Percentiles rank a stretch among this genome's conserved stretches.
phyloP scores from a whole-genome alignment of 306 rosid genomes.

The Castanea mollissima region DNA sequence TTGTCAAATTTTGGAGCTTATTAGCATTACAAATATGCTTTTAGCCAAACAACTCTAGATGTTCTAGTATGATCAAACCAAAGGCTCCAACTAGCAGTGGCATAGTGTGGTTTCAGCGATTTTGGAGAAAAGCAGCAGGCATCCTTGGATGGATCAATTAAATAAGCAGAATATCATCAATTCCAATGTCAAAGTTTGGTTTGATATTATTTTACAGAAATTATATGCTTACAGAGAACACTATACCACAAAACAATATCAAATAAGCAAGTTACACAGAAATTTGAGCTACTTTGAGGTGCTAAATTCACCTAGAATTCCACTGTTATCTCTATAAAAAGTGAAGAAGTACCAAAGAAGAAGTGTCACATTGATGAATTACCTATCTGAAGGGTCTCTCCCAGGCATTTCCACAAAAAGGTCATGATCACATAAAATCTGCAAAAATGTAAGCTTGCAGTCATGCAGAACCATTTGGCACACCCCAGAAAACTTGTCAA shows the following conservation, averaged over 20 bases:
- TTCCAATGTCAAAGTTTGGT: background rate
- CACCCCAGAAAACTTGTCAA: slow-evolving; percentile 95
- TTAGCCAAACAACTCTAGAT: background rate
- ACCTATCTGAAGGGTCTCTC: slow-evolving; percentile 99
- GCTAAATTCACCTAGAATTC: slow-evolving; percentile 5
- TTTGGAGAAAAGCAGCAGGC: slow-evolving; percentile 5
- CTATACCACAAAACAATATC: background rate
- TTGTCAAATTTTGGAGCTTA: background rate
- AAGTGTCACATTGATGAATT: slow-evolving; percentile 12
- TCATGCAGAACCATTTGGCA: slow-evolving; percentile 93
- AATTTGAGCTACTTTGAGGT: background rate
- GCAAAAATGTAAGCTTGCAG: slow-evolving; percentile 91
- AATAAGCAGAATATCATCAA: background rate
- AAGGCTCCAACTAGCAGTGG: slow-evolving; percentile 10
- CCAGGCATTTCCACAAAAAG: slow-evolving; percentile 99
- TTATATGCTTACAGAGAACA: background rate
- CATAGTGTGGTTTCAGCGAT: background rate
- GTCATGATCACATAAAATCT: slow-evolving; percentile 90
- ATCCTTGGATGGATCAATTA: background rate
- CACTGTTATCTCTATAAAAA: background rate
- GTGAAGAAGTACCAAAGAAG: background rate
- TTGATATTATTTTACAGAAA: background rate
- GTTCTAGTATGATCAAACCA: background rate
- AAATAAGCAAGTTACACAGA: background rate
- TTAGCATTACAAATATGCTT: background rate